Conservation (phyloP, 2,329 filamentous ascomycete genomes). For the Domatiomyces catenatus region DNA sequence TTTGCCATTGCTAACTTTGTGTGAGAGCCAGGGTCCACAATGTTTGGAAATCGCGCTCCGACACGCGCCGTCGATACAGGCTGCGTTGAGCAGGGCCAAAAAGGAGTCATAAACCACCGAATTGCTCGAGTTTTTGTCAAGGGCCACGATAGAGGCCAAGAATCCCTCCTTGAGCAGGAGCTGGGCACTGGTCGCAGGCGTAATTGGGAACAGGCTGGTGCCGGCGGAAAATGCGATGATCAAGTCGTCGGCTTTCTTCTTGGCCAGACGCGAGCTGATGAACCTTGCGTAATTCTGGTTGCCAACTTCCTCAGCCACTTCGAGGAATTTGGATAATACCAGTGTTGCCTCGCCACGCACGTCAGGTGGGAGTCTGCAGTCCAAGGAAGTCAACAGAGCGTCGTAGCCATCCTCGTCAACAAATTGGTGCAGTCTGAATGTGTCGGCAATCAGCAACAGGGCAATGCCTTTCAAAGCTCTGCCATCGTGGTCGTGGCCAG, state of each 20-base stretch:
- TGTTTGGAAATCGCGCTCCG: constrained; percentile 72
- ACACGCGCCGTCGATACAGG: constrained; percentile 71
- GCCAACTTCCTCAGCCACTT: constrained; percentile 57
- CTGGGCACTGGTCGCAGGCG: constrained; percentile 56
- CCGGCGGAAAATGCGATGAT: constrained; percentile 90
- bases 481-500: constrained; percentile 57
- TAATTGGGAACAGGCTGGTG: constrained; percentile 71
- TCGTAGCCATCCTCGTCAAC: constrained; percentile 61
- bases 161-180: constrained; percentile 86
- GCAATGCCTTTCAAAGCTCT: constrained; percentile 46
- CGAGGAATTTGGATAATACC: constrained; percentile 68
- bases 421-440: constrained; percentile 31
- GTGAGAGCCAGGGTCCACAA: constrained; percentile 73
- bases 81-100: constrained; percentile 77
- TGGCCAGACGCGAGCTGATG: constrained; percentile 55
- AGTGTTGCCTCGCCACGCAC: constrained; percentile 71
- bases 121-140: constrained; percentile 69
- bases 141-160: constrained; percentile 55
- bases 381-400: constrained; percentile 70
- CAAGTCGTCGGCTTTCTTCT: constrained; percentile 71
- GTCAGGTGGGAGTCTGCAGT: constrained; percentile 59
- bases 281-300: constrained; percentile 56
- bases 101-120: constrained; percentile 73
- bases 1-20: constrained; percentile 59
- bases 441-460: constrained; percentile 41